Evolutionary conservation across 345 rosid genomes (phyloP), one percentile per base, ranked within the genome.

Genomic region (thale cress (Arabidopsis thaliana)): DNA sequence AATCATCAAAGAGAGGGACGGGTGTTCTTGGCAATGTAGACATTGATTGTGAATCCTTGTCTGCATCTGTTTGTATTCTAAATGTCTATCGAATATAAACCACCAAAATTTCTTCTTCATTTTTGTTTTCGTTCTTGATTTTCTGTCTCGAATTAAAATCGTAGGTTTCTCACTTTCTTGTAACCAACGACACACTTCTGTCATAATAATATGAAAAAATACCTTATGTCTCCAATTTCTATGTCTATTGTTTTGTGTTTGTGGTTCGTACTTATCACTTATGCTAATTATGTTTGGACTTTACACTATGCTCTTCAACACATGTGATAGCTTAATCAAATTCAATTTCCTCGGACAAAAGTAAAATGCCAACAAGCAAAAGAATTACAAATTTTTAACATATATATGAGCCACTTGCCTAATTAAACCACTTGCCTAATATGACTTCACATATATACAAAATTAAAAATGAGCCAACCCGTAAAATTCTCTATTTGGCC

Each of bases 31-130:
- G 51, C 72, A 72, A 65, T 51, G 68, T 65, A 66, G 81, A 72
- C 77, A 78, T 41, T 65, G 81, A 78, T 14, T 61, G 77, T 78
- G 68, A 71, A 65, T 55, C 49, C 60, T 78, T 78, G 77, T 78
- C 77, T 65, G 52, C 57, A 68, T 78, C 73, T 71, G 73, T 78
- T 65, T 78, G 81, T 72, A 58, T 32, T 65, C 62, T 78, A 32
- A 78, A 57, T 71, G 48, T 64, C 73, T 16, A 64, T 71, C 67
- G 48, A 71, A 65, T 71, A 57, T 71, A 49, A 58, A 59, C 77
- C 81, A 78, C 77, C 55, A 65, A 65, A 14, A 34, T 11, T 24
- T 69, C 33, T 23, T 6, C 38, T 5, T 59, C 42, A 52, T 34
- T 45, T 56, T 25, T 4, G 34, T 57, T 22, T 4, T 46, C 24